Conservation (phyloP, 306 rosid genomes). For the Sicyos baderoa region DNA sequence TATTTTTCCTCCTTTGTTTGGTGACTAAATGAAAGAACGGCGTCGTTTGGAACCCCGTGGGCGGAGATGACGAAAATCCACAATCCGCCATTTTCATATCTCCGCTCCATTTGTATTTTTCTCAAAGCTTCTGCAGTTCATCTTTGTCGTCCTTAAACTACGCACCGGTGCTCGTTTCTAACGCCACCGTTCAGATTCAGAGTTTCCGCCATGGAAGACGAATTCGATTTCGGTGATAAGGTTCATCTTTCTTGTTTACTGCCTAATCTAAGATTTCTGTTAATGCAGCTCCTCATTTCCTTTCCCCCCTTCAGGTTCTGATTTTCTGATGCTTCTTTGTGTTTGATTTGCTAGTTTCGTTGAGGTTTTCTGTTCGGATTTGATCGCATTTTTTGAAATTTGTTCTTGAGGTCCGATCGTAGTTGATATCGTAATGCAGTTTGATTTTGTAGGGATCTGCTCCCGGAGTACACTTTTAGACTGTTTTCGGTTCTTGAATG, state of each 20-base stretch:
- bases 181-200: slow-evolving; percentile 27
- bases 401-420: not conserved
- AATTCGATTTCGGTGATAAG: slow-evolving; percentile 26
- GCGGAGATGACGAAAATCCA: not conserved
- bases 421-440: not conserved
- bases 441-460: not conserved
- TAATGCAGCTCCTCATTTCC: not conserved
- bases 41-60: not conserved
- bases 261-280: not conserved
- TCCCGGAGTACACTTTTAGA: not conserved
- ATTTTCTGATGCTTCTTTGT: not conserved
- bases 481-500: not conserved
- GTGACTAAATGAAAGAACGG: not conserved
- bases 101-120: not conserved
- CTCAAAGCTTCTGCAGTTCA: slow-evolving; percentile 17
- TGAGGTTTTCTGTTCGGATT: not conserved
- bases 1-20: no score
- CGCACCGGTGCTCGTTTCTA: not conserved
- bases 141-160: not conserved
- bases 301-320: not conserved
- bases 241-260: slow-evolving; percentile 17
- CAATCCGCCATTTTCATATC: not conserved
- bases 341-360: not conserved
- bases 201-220: slow-evolving; percentile 37
- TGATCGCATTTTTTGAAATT: not conserved